Base-by-base conservation (phyloP, 345 rosid species). In the Brassica incana region DNA sequence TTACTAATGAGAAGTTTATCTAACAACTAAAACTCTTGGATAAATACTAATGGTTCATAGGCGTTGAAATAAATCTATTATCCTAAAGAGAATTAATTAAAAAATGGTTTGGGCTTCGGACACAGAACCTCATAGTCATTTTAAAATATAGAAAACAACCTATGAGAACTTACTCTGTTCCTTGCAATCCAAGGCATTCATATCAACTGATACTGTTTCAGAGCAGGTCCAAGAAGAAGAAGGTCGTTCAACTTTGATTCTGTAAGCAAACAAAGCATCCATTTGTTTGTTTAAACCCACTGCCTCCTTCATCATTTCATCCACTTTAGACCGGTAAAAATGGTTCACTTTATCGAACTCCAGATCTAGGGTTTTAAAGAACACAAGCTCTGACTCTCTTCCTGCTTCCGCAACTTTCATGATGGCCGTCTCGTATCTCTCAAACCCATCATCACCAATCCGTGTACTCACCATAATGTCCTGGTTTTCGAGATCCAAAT, bases 161-260 rank as follows among this genome's bases (percentile, higher is more conserved):
- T 50, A n/a, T 5, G 58, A 52, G 58, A 68, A 25, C 78, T 64
- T 30, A 80, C 83, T 52, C 5, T 75, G 83, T 38, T 63, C 62
- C 72, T 10, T 59, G 0, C 77, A 23, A 10, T 33, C 80, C 0
- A 81, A 30, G 36, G 43, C 69, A 81, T 45, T 27, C 58, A 71
- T 54, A 50, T 81, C 80, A 1, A 81, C 65, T 71, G 77, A 33
- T 2, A 81, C 70, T 40, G 77, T 43, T 32, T 81, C 83, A 35
- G 70, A 10, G 45, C 45, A 80, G 58, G 1, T 65, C 83, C 73
- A 80, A 20, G 80, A 32, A 45, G 77, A 80, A 3, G 73, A 67
- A 5, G 92, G 91, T 74, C 83, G 75, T 32, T 87, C 85, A 3
- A 91, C 94, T 83, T 91, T 90, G 11, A 83, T 71, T 72, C 91